Evolutionary conservation across 2,329 filamentous ascomycete species (phyloP), one percentile per base, ranked within the genome.

Genomic region (Scedosporium minutisporum): DNA sequence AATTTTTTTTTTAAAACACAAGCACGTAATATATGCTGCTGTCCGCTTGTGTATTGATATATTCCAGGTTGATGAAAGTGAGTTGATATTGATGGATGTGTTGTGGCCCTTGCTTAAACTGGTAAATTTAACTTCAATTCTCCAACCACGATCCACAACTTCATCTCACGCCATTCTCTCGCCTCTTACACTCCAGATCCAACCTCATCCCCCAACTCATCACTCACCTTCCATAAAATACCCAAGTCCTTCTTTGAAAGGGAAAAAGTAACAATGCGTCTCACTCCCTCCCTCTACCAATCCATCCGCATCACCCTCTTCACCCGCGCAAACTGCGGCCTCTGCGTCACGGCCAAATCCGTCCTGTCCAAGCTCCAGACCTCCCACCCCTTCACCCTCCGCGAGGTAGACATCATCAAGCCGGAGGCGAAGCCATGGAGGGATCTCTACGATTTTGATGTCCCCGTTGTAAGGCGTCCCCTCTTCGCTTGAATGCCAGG

Each of bases 391-490:
- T 91, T 93, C 72, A 80, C 80, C 18, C 91, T 86, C 72, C 77
- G 79, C 6, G 88, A 92, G 72, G 78, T 90, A 65, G 85, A 92
- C 70, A 84, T 92, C 46, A 84, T 89, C 75, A 80, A 82, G 58
- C 78, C 82, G 0, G 82, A 85, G 27, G 80, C 81, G 16, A 82
- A 84, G 65, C 75, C 78, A 25, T 93, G 90, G 90, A 86, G 83
- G 69, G 80, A 87, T 58, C 70, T 91, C 1, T 93, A 93, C 71
- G 89, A 92, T 63, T 90, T 92, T 71, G 90, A 93, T 67, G 89
- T 90, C 6, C 90, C 90, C 0, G 90, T 93, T 69, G 89, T 93
- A 77, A 69, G 81, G 46, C 14, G 41, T 38, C 23, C 55, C 55
- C 27, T 25, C 25, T 16, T 23, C 21, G 3, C 4, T 14, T 27